Conservation (phyloP, 1,139 yeast genomes). For the Meyerozyma sp. region DNA sequence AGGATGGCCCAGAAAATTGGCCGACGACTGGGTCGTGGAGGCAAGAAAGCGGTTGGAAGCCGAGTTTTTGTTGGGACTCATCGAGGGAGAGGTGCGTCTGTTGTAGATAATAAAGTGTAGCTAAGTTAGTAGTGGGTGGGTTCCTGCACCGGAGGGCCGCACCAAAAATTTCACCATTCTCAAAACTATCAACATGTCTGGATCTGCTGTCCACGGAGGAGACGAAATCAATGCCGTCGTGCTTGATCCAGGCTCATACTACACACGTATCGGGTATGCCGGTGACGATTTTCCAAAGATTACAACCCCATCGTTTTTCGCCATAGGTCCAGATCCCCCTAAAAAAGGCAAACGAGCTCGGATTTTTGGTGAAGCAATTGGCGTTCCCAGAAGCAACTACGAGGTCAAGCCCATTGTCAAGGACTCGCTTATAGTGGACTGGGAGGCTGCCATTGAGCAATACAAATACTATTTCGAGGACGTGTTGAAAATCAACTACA, state of each 20-base stretch:
- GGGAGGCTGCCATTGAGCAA: constrained; percentile 74
- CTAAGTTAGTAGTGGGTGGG: too few relatives aligned
- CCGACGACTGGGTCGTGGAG: constrained; percentile 86
- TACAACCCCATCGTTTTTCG: constrained; percentile 61
- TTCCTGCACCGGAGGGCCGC: neutral
- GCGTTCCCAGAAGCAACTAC: constrained; percentile 47
- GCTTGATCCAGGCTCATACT: constrained; percentile 82
- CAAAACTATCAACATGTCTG: constrained; percentile 9
- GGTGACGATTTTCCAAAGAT: constrained; percentile 90
- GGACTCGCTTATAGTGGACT: constrained; percentile 59
- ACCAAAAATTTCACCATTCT: neutral
- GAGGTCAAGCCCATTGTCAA: constrained; percentile 55
- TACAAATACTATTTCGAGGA: constrained; percentile 50
- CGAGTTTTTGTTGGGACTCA: constrained; percentile 66
- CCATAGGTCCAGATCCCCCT: constrained; percentile 8
- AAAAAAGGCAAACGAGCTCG: constrained; percentile 10
- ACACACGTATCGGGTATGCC: constrained; percentile 85
- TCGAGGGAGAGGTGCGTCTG: constrained; percentile 53
- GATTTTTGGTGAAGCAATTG: constrained; percentile 53
- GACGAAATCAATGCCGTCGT: constrained; percentile 91
- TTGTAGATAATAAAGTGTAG: constrained; percentile 14
- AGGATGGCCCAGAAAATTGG: constrained; percentile 91
- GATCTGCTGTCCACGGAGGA: constrained; percentile 37
- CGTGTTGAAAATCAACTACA: constrained; percentile 46
- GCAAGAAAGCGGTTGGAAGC: constrained; percentile 87